Base-by-base conservation (phyloP, 1,284 basidiomycete species). In the Cryptococcus sp. region DNA sequence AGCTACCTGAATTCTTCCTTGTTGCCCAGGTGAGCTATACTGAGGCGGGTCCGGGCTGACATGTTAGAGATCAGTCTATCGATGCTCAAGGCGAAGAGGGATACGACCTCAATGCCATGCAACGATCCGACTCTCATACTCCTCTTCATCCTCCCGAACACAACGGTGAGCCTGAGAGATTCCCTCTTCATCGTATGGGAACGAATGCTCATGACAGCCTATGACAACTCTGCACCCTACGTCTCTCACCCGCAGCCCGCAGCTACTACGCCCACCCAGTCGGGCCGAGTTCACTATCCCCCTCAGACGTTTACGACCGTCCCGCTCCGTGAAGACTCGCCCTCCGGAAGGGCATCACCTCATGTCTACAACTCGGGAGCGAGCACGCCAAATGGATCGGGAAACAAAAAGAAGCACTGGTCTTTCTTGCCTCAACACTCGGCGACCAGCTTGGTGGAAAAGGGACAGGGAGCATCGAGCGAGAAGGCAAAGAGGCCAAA, bases 261-360 rank as follows among this genome's bases (percentile, higher is more conserved):
- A 40, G 24, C 53, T 10, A 43, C 45, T 2, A 53, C 53, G 7
- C 50, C 52, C 3, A 35, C 49, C 22, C 48, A 35, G 5, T 43
- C 16, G 9, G 32, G 34, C 18, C 58, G 52, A 14, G 66, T 69
- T 9, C 66, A 67, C 50, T 69, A 69, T 48, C 66, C 66, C 11
- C 66, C 66, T 11, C 52, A 55, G 21, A 46, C 45, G 0, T 68
- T 64, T 57, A 59, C 59, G 32, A 62, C 61, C 16, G 50, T 68
- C 32, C 66, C 66, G 5, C 52, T 68, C 16, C 59, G 66, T 47
- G 66, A 68, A 46, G 41, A 43, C 4, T 23, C 48, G 16, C 26
- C 45, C 11, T 41, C 52, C n/a, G 36, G 44, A 25, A 43, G 49
- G 31, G 48, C 41, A 32, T 21, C 48, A n/a, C 42, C 58, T 28